Evolutionary conservation across 2,329 filamentous ascomycete species (phyloP).

Genomic region (Pezicula radicicola): DNA sequence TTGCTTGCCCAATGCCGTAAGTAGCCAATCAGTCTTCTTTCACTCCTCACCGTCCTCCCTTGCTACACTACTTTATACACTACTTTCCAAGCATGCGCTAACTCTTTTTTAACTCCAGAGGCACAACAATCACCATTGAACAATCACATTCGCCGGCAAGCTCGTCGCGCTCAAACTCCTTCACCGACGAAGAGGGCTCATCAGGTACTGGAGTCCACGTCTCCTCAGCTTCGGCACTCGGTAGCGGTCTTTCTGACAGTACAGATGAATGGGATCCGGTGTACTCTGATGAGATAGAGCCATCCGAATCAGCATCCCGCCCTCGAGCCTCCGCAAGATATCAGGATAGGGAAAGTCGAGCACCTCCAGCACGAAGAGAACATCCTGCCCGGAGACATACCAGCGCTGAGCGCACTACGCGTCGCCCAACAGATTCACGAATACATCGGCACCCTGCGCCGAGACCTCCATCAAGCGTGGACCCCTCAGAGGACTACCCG

Average conservation of each 20-base stretch:
- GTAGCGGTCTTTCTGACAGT: conserved; percentile 36
- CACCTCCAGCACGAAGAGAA: conserved; percentile 36
- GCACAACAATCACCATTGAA: conserved; percentile 22
- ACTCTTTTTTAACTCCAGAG: conserved; percentile 4
- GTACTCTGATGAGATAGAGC: conserved; percentile 49
- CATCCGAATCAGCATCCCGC: conserved; percentile 56
- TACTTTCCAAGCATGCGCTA: conserved; percentile 9
- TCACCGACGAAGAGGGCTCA: conserved; percentile 26
- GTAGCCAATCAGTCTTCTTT: conserved; percentile 3
- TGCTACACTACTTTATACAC: conserved; percentile 2
- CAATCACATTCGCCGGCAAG: conserved; percentile 13
- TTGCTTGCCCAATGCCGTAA: conserved; percentile 17
- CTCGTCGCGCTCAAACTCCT: conserved; percentile 25
- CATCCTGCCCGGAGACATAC: conserved; percentile 32
- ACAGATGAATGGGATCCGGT: conserved; percentile 30
- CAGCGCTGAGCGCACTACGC: conserved; percentile 30
- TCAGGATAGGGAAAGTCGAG: conserved; percentile 26
- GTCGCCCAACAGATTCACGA: conserved; percentile 33
- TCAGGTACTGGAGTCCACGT: conserved; percentile 26
- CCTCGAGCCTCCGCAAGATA: conserved; percentile 20
- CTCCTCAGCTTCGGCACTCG: conserved; percentile 28
- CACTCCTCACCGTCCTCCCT: conserved; percentile 4
- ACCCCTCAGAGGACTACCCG: conserved; percentile 61
- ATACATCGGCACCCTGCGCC: conserved; percentile 41
- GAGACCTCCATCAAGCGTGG: conserved; percentile 58